phyloP scores from a whole-genome alignment of 2,329 filamentous ascomycete genomes.

The Tolypocladium inflatum region DNA sequence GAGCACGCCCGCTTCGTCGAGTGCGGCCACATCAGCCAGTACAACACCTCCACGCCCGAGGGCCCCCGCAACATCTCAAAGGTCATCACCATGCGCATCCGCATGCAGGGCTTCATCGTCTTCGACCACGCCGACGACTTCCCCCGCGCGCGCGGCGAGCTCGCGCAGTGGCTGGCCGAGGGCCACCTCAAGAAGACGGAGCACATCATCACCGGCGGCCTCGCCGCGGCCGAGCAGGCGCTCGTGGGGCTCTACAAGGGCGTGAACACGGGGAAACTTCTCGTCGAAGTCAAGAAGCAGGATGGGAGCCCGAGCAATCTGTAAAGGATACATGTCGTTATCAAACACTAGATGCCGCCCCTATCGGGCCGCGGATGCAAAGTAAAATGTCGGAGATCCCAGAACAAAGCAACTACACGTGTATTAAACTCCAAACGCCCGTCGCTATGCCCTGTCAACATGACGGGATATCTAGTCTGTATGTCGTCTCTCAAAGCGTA shows the following conservation, averaged over 20 bases:
- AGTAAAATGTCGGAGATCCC: too few species aligned
- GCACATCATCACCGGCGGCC: conserved; percentile 60
- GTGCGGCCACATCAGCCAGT: conserved; percentile 62
- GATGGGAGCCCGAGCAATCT: conserved; percentile 9
- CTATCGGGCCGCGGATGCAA: too few species aligned
- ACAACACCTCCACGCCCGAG: conserved; percentile 47
- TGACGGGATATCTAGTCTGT: background rate
- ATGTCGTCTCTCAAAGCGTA: background rate
- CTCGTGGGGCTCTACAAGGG: conserved; percentile 58
- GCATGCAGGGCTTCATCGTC: conserved; percentile 64
- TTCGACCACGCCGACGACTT: conserved; percentile 56
- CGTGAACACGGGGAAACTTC: conserved; percentile 58
- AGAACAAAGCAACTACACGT: background rate
- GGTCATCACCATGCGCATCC: conserved; percentile 45
- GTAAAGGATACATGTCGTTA: conserved; percentile 1
- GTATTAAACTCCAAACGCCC: background rate
- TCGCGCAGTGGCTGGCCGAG: conserved; percentile 59
- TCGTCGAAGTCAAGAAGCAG: conserved; percentile 41
- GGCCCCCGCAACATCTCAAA: conserved; percentile 47
- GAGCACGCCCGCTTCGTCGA: conserved; percentile 56
- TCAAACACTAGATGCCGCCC: too few species aligned
- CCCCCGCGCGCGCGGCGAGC: conserved; percentile 45
- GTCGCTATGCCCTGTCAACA: background rate
- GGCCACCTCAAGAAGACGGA: conserved; percentile 66
- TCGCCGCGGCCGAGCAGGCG: conserved; percentile 52